These are phyloP conservation scores for Styphnolobium japonicum DNA, from an alignment of 306 rosid genomes.

Conservation along the genomic window DNA sequence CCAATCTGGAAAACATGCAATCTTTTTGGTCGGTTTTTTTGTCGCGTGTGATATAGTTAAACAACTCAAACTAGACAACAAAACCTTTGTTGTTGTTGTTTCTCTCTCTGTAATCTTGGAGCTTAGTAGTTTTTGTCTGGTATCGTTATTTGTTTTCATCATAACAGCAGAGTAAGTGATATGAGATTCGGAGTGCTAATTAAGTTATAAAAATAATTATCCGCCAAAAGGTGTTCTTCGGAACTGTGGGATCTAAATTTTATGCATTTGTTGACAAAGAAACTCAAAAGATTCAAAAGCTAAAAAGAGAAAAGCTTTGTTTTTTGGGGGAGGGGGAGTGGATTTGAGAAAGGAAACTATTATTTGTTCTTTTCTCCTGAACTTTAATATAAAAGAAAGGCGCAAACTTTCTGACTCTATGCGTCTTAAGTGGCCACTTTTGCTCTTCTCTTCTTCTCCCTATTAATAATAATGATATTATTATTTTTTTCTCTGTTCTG, in stretches of 20 bases:
- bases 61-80: conserved; percentile 7
- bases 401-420: conserved; percentile 18
- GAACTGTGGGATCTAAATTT: conserved; percentile 25
- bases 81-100: not conserved
- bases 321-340: conserved; percentile 28
- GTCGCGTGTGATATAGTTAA: conserved; percentile 36
- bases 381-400: conserved; percentile 32
- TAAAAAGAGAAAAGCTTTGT: conserved; percentile 34
- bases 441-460: not conserved
- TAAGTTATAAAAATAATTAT: conserved; percentile 16
- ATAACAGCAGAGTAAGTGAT: conserved; percentile 12
- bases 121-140: conserved; percentile 66
- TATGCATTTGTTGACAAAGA: conserved; percentile 34
- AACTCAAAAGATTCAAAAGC: conserved; percentile 44
- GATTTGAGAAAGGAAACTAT: conserved; percentile 46
- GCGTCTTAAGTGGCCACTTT: conserved; percentile 18
- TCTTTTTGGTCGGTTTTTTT: conserved; percentile 33
- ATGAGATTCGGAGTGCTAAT: conserved; percentile 32
- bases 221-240: conserved; percentile 12
- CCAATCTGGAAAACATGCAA: conserved; percentile 13
- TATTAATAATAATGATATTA: not conserved
- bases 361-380: conserved; percentile 37
- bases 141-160: conserved; percentile 38
- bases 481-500: not conserved
- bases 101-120: conserved; percentile 44